Percentiles rank a stretch among this genome's conserved stretches.
These are phyloP conservation scores for Oryza meyeriana DNA, from an alignment of 176 grass and related monocot genomes.

Conservation along the genomic window DNA sequence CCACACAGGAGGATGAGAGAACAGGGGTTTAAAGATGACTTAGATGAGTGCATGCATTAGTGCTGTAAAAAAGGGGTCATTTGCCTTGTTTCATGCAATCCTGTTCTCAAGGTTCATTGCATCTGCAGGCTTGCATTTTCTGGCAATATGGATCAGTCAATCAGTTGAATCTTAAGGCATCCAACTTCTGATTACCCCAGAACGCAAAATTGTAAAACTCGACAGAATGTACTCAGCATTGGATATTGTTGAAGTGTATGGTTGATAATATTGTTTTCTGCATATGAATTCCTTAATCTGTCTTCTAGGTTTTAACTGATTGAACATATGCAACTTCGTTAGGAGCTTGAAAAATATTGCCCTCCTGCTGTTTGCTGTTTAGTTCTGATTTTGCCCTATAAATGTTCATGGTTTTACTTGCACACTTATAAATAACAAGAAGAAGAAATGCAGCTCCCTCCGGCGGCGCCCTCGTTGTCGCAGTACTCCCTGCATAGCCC, in stretches of 20 bases:
- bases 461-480: not conserved
- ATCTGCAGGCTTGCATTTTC: not conserved
- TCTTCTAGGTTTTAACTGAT: too few relatives aligned
- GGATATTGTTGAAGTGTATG: too few relatives aligned
- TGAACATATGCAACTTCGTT: too few relatives aligned
- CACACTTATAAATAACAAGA: not conserved
- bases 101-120: not conserved
- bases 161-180: not conserved
- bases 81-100: not conserved
- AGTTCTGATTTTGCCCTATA: too few relatives aligned
- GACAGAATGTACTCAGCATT: too few relatives aligned
- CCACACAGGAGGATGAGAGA: not conserved
- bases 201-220: too few relatives aligned
- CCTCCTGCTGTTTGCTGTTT: not conserved
- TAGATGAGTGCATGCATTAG: not conserved
- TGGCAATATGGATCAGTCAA: not conserved
- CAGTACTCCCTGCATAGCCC: constrained; percentile 1
- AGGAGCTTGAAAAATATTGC: not conserved
- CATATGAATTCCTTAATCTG: too few relatives aligned
- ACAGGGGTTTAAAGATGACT: not conserved
- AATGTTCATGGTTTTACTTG: too few relatives aligned
- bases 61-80: not conserved
- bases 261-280: too few relatives aligned
- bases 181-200: not conserved
- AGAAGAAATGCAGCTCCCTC: not conserved